phyloP scores from a whole-genome alignment of 2,329 filamentous ascomycete species.

The Arachnomyces sp. region DNA sequence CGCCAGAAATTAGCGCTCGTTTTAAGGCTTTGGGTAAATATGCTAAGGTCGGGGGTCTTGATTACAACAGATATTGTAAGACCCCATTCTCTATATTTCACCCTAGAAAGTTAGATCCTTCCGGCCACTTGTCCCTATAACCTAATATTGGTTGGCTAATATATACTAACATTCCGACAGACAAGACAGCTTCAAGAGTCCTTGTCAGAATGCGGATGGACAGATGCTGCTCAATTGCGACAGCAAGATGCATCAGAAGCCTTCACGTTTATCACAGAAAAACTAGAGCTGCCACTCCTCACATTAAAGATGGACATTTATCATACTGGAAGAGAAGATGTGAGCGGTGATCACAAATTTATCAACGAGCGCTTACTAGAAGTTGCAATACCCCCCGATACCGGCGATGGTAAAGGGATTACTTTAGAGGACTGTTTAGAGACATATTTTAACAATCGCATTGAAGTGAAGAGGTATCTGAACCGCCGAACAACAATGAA shows the following conservation, averaged over 20 bases:
- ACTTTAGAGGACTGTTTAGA: slow-evolving; percentile 88
- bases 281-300: slow-evolving; percentile 75
- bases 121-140: not conserved
- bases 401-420: slow-evolving; percentile 58
- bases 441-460: slow-evolving; percentile 87
- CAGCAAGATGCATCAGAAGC: slow-evolving; percentile 96
- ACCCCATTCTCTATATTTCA: too few species aligned
- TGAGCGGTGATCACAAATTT: slow-evolving; percentile 86
- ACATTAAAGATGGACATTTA: slow-evolving; percentile 92
- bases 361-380: slow-evolving; percentile 87
- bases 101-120: too few species aligned
- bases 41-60: slow-evolving; percentile 75
- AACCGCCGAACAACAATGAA: slow-evolving; percentile 53
- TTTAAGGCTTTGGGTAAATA: slow-evolving; percentile 85
- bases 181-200: slow-evolving; percentile 76
- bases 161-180: slow-evolving; percentile 35
- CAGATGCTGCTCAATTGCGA: slow-evolving; percentile 64
- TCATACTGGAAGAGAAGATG: slow-evolving; percentile 76
- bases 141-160: not conserved
- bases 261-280: slow-evolving; percentile 89
- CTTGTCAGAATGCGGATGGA: slow-evolving; percentile 80
- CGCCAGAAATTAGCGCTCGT: slow-evolving; percentile 68
- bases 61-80: slow-evolving; percentile 75
- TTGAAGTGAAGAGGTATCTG: slow-evolving; percentile 76
- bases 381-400: slow-evolving; percentile 74